Percentiles rank a stretch among this genome's conserved stretches.
Conservation (phyloP, 352 stramenopile species). For the Phytophthora hibernalis region DNA sequence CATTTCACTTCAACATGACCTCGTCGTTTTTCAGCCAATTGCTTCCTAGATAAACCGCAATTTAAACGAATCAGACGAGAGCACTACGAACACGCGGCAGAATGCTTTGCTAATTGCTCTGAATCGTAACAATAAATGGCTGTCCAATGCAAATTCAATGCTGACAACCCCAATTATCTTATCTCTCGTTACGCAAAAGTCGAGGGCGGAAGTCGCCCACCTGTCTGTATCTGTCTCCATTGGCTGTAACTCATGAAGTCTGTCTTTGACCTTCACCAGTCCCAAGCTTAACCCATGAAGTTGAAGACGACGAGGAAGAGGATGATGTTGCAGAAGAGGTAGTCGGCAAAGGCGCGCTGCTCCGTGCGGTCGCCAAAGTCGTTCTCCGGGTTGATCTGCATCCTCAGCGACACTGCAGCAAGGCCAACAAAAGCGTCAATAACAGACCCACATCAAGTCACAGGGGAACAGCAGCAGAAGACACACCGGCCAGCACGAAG, state of each 20-base stretch:
- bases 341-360: slow-evolving; percentile 91
- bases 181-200: slow-evolving; percentile 15
- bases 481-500: slow-evolving; percentile 89
- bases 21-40: not conserved
- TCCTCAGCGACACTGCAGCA: slow-evolving; percentile 82
- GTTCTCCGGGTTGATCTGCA: slow-evolving; percentile 92
- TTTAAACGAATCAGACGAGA: slow-evolving; percentile 15
- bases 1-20: slow-evolving; percentile 25
- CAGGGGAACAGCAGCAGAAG: not conserved
- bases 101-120: not conserved
- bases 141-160: not conserved
- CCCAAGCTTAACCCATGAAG: slow-evolving; percentile 88
- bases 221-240: slow-evolving; percentile 5
- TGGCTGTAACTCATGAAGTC: too few relatives aligned
- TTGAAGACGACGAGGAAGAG: slow-evolving; percentile 94
- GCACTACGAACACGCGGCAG: slow-evolving; percentile 3
- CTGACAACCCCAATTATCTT: slow-evolving; percentile 21
- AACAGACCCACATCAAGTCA: not conserved
- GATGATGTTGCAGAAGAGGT: slow-evolving; percentile 93
- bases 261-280: too few relatives aligned
- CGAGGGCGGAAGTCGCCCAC: not conserved
- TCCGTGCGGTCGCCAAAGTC: slow-evolving; percentile 83
- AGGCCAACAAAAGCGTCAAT: not conserved
- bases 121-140: too few relatives aligned
- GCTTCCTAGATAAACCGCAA: not conserved